phyloP scores from a whole-genome alignment of 1,139 yeast species.

The Taiozyma sp. region DNA sequence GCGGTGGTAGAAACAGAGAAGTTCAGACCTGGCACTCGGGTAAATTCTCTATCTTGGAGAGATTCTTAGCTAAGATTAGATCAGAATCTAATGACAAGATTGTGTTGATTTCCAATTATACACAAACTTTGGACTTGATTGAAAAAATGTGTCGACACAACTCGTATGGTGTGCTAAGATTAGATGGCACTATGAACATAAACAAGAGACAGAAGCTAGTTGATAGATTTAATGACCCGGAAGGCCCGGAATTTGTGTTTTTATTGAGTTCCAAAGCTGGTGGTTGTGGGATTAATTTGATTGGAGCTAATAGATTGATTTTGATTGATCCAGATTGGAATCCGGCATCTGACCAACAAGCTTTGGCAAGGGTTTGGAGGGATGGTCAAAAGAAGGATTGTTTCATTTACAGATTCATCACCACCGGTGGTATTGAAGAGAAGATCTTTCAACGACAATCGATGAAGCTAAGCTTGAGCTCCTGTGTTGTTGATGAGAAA shows the following conservation, averaged over 20 bases:
- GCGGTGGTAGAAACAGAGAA: slow-evolving; percentile 52
- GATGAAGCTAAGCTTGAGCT: slow-evolving; percentile 89
- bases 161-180: slow-evolving; percentile 72
- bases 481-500: slow-evolving; percentile 95
- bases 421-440: slow-evolving; percentile 95
- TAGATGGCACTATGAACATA: slow-evolving; percentile 91
- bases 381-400: slow-evolving; percentile 98
- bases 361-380: slow-evolving; percentile 97
- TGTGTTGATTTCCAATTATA: slow-evolving; percentile 88
- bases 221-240: slow-evolving; percentile 87
- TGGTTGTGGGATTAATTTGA: slow-evolving; percentile 96
- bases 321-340: slow-evolving; percentile 98
- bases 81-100: slow-evolving; percentile 88
- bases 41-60: slow-evolving; percentile 49
- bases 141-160: slow-evolving; percentile 76
- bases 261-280: slow-evolving; percentile 95
- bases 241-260: slow-evolving; percentile 82
- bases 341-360: slow-evolving; percentile 98
- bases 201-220: slow-evolving; percentile 92
- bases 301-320: slow-evolving; percentile 90
- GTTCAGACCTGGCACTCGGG: slow-evolving; percentile 55
- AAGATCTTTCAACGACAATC: slow-evolving; percentile 94
- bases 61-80: slow-evolving; percentile 74
- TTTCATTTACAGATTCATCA: slow-evolving; percentile 85
- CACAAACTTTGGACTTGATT: slow-evolving; percentile 87